Percentiles rank a stretch among this genome's conserved stretches.
Evolutionary conservation across 2,329 filamentous ascomycete species (phyloP).

Genomic region (Colletotrichum noveboracense): DNA sequence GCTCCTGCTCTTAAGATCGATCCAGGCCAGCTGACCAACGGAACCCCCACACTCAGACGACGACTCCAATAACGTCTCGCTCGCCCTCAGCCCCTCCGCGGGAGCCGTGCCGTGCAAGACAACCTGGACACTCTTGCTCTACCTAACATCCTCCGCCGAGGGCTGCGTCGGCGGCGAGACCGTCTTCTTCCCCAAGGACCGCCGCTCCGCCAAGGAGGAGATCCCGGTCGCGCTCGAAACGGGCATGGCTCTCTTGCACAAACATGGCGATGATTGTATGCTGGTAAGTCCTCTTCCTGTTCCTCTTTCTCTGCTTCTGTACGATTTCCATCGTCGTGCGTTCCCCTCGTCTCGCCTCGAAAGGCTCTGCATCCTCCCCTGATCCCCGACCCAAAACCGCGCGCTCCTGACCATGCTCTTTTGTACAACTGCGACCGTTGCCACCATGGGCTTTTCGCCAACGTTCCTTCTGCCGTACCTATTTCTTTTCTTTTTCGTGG

Average conservation of each 20-base stretch:
- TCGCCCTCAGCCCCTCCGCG: slow-evolving; percentile 38
- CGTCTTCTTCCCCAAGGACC: slow-evolving; percentile 82
- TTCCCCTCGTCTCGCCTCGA: background rate
- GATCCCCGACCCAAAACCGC: background rate
- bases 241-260: slow-evolving; percentile 87
- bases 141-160: slow-evolving; percentile 67
- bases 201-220: slow-evolving; percentile 62
- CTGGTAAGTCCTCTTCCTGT: slow-evolving; percentile 55
- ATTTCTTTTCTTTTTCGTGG: slow-evolving; percentile 15
- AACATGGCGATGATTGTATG: slow-evolving; percentile 88
- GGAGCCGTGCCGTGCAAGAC: slow-evolving; percentile 60
- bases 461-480: background rate
- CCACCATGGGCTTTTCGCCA: background rate
- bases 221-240: slow-evolving; percentile 77
- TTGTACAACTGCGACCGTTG: slow-evolving; percentile 3
- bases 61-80: slow-evolving; percentile 74
- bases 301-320: background rate
- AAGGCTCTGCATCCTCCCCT: background rate
- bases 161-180: slow-evolving; percentile 88
- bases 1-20: background rate
- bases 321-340: background rate
- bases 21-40: background rate
- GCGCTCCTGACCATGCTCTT: background rate
- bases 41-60: slow-evolving; percentile 66
- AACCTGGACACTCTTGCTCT: slow-evolving; percentile 91